Evolutionary conservation across 768 basidiomycete species (phyloP), one percentile per base, ranked within the genome.

Genomic region (Cystobasidium tubakii): DNA sequence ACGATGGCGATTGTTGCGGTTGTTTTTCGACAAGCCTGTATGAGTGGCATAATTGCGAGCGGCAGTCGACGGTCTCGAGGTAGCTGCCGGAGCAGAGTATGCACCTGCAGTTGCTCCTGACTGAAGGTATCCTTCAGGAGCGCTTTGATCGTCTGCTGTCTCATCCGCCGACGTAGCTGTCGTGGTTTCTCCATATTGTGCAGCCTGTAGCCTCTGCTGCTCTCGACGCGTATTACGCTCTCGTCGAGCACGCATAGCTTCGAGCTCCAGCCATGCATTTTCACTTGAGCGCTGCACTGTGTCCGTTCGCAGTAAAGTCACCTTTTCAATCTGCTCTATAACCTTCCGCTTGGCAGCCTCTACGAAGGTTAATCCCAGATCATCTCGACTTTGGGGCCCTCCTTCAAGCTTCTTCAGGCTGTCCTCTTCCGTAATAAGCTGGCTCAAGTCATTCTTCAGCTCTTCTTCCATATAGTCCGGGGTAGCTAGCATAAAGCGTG

Each of bases 401-500:
- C 50, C 29, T 6, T 86, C 84, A 83, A 88, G 85, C 34, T 85
- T 83, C n/a, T 84, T 77, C 67, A 95, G 83, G 9, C 85, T 82
- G 29, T 86, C 85, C 55, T 88, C 86, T 81, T 98, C 95, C 0
- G 83, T 77, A 1, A 83, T 85, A 1, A 99, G 84, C 72, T 90
- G 88, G 39, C 86, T 86, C 33, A 92, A 81, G 74, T 99, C 90
- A 55, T 81, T 83, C 1, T 86, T 84, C 15, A 98, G 86, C 79
- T 91, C 89, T 21, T 85, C 80, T 50, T 89, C 84, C 73, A 98
- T 85, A 81, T 94, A 90, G 0, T 86, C 84, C 0, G 95, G 92
- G 0, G 93, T 92, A 23, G 92, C 92, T 29, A 98, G 87, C 93
- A 98, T 96, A 83, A 98, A 96, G 79, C 91, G 92, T 23, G 93